Evolutionary conservation across 2,329 filamentous ascomycete genomes (phyloP), one percentile per base, ranked within the genome.

Genomic region (Curvularia lunata): DNA sequence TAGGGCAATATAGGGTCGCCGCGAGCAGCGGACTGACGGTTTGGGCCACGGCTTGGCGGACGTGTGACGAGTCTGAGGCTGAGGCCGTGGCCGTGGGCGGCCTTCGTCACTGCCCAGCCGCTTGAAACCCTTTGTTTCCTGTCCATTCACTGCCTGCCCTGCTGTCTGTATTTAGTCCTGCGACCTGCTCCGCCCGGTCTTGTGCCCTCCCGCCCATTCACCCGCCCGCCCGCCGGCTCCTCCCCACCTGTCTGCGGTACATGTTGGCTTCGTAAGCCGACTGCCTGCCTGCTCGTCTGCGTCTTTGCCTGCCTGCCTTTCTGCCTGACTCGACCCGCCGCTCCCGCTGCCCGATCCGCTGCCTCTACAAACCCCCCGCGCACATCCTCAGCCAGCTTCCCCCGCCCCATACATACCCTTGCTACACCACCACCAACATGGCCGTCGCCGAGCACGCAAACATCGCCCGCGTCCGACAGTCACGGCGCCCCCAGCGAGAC

Each of bases 401-500:
- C 21, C 16, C n/a, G 18, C 19, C 49, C 10, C n/a, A 21, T 32
- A 48, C n/a, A 21, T 32, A 48, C 19, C 48, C 16, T 41, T 58
- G 38, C 48, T 50, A 19, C 21, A 42, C 47, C 38, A 30, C 27
- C 27, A 25, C 23, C 34, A 42, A 40, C 48, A 32, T 40, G 37
- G 41, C 54, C 56, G 61, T 64, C 59, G 50, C 45, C 51, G 34
- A 62, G 48, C 54, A 47, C 55, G 23, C 50, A 43, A 45, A 48
- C 34, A 47, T 49, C 23, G 55, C 50, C 21, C 55, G 55, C 45
- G 45, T 54, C 19, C 46, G 50, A 46, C 55, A 58, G 28, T 30
- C 75, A 47, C 71, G 75, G 56, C 62, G 73, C 48, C 56, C 63
- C 38, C 62, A 73, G 46, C 59, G 76, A 59, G 71, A 74, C 45